These are phyloP conservation scores for Microbotryum scabiosae DNA, from an alignment of 1,284 basidiomycete species.

Conservation along the genomic window DNA sequence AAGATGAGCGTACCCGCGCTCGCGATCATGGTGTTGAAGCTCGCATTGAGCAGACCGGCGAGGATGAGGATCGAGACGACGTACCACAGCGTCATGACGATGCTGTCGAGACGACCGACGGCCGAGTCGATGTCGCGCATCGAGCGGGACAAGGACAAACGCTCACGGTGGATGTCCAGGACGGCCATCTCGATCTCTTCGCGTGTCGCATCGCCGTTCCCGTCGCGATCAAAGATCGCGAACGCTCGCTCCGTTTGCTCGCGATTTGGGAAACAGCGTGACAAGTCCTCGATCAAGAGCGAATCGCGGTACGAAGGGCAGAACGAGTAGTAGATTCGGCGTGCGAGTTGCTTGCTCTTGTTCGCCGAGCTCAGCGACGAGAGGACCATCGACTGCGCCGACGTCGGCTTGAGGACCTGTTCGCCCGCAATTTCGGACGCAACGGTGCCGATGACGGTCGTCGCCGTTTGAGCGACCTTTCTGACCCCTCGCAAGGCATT, in stretches of 20 bases:
- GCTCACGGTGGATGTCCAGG: slow-evolving; percentile 73
- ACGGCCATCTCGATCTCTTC: slow-evolving; percentile 70
- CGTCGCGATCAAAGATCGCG: slow-evolving; percentile 71
- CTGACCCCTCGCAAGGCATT: slow-evolving; percentile 64
- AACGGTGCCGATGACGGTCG: slow-evolving; percentile 42
- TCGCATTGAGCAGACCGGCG: slow-evolving; percentile 33
- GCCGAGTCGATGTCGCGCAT: slow-evolving; percentile 89
- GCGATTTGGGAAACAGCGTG: slow-evolving; percentile 57
- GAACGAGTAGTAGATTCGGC: slow-evolving; percentile 82
- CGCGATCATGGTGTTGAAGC: slow-evolving; percentile 34
- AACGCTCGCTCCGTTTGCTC: slow-evolving; percentile 63
- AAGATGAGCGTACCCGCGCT: slow-evolving; percentile 36
- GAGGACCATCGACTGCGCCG: slow-evolving; percentile 71
- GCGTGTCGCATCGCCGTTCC: slow-evolving; percentile 66
- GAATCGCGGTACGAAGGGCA: slow-evolving; percentile 53
- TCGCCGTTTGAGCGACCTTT: slow-evolving; percentile 46
- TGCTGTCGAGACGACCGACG: slow-evolving; percentile 48
- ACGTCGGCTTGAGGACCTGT: slow-evolving; percentile 77
- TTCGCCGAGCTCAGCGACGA: slow-evolving; percentile 68
- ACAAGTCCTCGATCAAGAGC: slow-evolving; percentile 62
- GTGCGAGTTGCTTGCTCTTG: slow-evolving; percentile 73
- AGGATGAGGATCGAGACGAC: slow-evolving; percentile 35
- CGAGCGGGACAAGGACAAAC: slow-evolving; percentile 71
- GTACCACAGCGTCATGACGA: slow-evolving; percentile 37
- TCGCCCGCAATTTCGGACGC: slow-evolving; percentile 48